Evolutionary conservation across 179 eudicot species (phyloP), one percentile per base, ranked within the genome.

Genomic region (Heliamphora ciliata): DNA sequence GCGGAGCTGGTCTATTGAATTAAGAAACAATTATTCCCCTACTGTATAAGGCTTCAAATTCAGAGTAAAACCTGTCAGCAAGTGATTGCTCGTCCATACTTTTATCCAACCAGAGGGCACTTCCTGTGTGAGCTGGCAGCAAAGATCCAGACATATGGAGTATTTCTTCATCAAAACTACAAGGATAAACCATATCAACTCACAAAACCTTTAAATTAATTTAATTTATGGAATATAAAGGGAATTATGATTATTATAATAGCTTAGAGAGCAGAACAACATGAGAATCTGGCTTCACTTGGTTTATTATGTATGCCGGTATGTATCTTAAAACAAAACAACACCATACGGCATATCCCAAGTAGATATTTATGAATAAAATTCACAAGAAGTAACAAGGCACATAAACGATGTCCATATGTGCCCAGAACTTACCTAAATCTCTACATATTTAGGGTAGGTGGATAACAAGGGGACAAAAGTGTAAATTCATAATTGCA

Each of bases 101-200:
- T 81, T 85, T 89, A 79, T 83, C 86, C 86, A 95, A 84, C 94
- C 96, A 92, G 46, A 67, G 80, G 72, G 87, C 83, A 83, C 83
- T 86, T 84, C 98, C 98, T 50, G 98, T 95, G 74, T 81, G 79
- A 14, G 85, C 78, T 79, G 94, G 93, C 79, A 81, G 79, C 86
- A 96, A 84, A 58, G 98, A 92, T 72, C 98, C 99, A 47, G 92
- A 84, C 4, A 92, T 84, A 80, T 94, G 97, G 67, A 96, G 89
- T 84, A 87, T 87, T 83, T 94, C 97, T 81, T 94, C 96, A 79
- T 94, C 91, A 79, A 94, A 96, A 86, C 99, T 95, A 80, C 85
- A 81, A 69, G 74, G 55, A 46, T n/a, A 59, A 66, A 67, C 69
- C 55, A 18, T 55, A 75, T 64, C 52, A 76, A 76, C 52, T 75